These are phyloP conservation scores for Diplodia mutila DNA, from an alignment of 2,329 filamentous ascomycete genomes.

Conservation along the genomic window DNA sequence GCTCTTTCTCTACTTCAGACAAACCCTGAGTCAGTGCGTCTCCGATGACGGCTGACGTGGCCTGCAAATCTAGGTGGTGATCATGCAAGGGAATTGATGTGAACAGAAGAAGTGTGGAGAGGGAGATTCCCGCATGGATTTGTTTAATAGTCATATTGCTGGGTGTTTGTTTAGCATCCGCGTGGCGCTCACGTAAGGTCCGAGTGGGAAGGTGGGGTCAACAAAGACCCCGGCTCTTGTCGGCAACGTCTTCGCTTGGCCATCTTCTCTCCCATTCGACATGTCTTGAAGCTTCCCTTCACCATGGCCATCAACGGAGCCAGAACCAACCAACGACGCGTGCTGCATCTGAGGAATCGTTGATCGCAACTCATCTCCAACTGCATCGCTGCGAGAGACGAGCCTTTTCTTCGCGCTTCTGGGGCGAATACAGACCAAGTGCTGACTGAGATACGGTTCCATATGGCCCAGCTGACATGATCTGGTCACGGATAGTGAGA, in stretches of 20 bases:
- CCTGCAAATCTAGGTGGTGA: background rate
- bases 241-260: no score
- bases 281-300: background rate
- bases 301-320: background rate
- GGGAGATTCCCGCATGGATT: background rate
- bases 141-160: background rate
- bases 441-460: background rate
- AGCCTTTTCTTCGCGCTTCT: background rate
- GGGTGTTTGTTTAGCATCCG: background rate
- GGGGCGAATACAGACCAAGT: background rate
- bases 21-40: background rate
- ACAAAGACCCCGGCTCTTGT: background rate
- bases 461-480: background rate
- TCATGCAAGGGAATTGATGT: background rate
- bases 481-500: background rate
- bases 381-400: background rate
- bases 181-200: slow-evolving; percentile 6
- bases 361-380: background rate
- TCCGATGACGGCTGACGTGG: background rate
- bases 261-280: background rate
- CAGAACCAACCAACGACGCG: background rate
- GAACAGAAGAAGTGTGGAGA: background rate
- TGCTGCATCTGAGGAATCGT: background rate
- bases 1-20: background rate
- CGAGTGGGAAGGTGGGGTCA: slow-evolving; percentile 4